Conservation (phyloP, 768 basidiomycete species). For the Multifurca ochricompacta region DNA sequence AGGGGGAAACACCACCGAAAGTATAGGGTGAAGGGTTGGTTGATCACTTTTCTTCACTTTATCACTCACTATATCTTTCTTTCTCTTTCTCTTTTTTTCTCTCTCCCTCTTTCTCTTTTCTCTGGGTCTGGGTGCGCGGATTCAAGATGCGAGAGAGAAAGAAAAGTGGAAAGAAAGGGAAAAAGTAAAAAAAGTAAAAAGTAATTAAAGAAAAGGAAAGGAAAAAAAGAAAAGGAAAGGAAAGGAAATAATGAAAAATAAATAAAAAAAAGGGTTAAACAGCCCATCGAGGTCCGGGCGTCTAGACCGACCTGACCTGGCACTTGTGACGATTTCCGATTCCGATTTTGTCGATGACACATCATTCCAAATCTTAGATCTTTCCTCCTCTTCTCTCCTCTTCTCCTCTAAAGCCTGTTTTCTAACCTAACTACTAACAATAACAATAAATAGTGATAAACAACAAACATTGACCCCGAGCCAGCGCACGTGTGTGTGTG, state of each 20-base stretch:
- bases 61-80: background rate
- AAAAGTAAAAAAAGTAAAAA: too few species aligned
- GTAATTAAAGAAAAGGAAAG: background rate
- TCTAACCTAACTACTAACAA: too few species aligned
- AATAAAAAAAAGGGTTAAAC: slow-evolving; percentile 6
- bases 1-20: background rate
- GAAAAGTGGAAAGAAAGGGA: background rate
- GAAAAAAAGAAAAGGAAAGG: background rate
- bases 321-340: too few species aligned
- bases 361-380: background rate
- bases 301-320: too few species aligned
- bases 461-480: too few species aligned
- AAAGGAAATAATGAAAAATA: background rate
- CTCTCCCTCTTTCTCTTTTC: background rate
- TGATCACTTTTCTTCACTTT: background rate
- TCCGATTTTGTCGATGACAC: too few species aligned
- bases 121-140: background rate
- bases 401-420: slow-evolving; percentile 17
- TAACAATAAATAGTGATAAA: too few species aligned
- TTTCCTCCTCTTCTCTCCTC: too few species aligned
- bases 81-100: background rate
- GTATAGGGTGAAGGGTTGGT: slow-evolving; percentile 2
- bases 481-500: slow-evolving; percentile 15
- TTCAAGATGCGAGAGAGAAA: background rate
- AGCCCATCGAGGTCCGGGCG: background rate